These are phyloP conservation scores for Rhizoctonia solani DNA, from an alignment of 1,284 basidiomycete species.

Conservation along the genomic window DNA sequence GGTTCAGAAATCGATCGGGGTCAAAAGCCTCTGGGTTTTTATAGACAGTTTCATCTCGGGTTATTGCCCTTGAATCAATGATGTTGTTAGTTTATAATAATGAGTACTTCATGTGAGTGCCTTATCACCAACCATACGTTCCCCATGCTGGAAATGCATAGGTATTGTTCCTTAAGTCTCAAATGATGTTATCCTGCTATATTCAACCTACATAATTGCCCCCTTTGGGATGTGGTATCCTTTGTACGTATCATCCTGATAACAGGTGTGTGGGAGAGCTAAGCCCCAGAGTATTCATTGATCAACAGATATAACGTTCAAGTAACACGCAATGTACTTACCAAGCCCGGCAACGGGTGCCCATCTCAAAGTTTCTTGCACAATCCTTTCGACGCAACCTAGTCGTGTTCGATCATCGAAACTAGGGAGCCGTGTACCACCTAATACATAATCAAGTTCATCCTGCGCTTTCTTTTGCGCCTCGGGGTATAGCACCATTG, in stretches of 20 bases:
- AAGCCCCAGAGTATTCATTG: not conserved
- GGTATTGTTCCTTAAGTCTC: not conserved
- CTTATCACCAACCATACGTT: not conserved
- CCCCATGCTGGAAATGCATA: not conserved
- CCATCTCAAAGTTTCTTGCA: constrained; percentile 31
- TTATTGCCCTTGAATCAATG: not conserved
- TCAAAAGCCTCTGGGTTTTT: not conserved
- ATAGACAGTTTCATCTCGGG: constrained; percentile 8
- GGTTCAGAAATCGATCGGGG: not conserved
- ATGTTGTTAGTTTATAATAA: not conserved
- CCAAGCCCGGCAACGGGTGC: constrained; percentile 12
- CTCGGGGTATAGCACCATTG: constrained; percentile 47
- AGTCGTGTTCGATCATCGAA: constrained; percentile 45
- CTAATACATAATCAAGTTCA: constrained; percentile 49
- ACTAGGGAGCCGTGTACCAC: constrained; percentile 46
- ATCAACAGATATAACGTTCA: not conserved
- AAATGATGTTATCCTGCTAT: not conserved
- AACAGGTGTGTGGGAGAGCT: constrained; percentile 9
- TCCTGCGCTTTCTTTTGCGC: constrained; percentile 46
- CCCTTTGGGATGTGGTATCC: constrained; percentile 15
- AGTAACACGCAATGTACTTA: not conserved
- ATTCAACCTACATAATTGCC: constrained; percentile 5
- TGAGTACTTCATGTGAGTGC: not conserved
- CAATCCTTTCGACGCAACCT: constrained; percentile 44
- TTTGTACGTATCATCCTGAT: constrained; percentile 10